Evolutionary conservation across 2,329 filamentous ascomycete species (phyloP).

Genomic region (Phialemoniopsis sp.): DNA sequence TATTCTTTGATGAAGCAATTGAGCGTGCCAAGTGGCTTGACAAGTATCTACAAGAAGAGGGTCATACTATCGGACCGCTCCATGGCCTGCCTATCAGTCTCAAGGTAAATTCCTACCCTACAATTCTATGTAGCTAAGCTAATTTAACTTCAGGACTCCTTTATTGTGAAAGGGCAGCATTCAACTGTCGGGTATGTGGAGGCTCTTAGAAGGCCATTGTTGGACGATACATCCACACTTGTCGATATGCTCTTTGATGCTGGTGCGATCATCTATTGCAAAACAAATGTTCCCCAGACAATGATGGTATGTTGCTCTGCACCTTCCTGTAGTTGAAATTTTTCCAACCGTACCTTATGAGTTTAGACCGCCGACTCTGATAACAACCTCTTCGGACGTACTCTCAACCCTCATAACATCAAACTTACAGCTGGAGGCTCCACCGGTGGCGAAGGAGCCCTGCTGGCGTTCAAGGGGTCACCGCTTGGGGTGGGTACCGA

Average conservation of each 20-base stretch:
- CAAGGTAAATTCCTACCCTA: slow-evolving; percentile 21
- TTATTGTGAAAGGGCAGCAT: no score
- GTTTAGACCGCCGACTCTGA: slow-evolving; percentile 23
- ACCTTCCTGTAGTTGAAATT: no score
- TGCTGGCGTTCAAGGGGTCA: slow-evolving; percentile 26
- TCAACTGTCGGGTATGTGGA: no score
- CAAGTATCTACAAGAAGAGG: slow-evolving; percentile 17
- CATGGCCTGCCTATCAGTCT: slow-evolving; percentile 43
- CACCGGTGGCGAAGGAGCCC: slow-evolving; percentile 30
- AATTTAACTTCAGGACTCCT: no score
- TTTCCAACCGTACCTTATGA: no score
- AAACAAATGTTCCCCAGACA: slow-evolving; percentile 9
- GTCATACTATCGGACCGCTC: slow-evolving; percentile 25
- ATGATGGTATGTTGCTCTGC: slow-evolving; percentile 7
- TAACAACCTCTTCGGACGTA: slow-evolving; percentile 28
- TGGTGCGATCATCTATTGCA: slow-evolving; percentile 35
- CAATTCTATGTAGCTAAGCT: no score
- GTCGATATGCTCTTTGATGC: slow-evolving; percentile 88
- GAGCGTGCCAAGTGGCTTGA: slow-evolving; percentile 24
- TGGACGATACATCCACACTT: slow-evolving; percentile 27
- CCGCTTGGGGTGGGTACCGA: slow-evolving; percentile 29
- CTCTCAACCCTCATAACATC: slow-evolving; percentile 27
- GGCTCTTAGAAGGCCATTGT: no score
- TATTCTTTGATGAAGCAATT: slow-evolving; percentile 27
- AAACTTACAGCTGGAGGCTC: slow-evolving; percentile 26